Percentiles rank a stretch among this genome's conserved stretches.
Conservation (phyloP, 169 alveolate species). For the Plasmodium chabaudi region DNA sequence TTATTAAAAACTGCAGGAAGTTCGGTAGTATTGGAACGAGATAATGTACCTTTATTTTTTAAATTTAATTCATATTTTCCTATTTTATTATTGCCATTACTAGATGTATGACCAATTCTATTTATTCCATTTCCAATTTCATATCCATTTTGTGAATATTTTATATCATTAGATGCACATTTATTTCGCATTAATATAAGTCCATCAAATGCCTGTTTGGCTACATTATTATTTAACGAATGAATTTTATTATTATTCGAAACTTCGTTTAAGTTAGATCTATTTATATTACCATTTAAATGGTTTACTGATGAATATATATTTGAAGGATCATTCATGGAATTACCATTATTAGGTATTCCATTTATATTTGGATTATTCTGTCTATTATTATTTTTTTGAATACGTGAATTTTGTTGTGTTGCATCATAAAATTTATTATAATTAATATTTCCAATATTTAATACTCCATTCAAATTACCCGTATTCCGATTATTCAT, state of each 20-base stretch:
- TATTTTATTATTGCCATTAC: background rate
- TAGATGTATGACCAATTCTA: background rate
- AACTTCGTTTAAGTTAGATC: background rate
- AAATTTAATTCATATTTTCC: background rate
- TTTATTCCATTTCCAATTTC: background rate
- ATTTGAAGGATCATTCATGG: background rate
- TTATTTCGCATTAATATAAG: too few species aligned
- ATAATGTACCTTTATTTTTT: background rate
- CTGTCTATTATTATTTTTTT: background rate
- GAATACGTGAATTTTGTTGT: background rate
- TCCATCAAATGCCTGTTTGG: conserved; percentile 1
- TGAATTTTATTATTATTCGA: conserved; percentile 4
- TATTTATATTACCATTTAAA: background rate
- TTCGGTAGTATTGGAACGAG: background rate
- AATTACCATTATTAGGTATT: background rate
- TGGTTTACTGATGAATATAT: background rate
- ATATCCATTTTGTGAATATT: conserved; percentile 9
- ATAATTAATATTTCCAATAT: conserved; percentile 11
- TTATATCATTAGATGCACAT: conserved; percentile 5
- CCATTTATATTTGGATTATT: background rate
- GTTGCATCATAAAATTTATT: background rate
- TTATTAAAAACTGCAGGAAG: conserved; percentile 3
- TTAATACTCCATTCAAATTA: background rate
- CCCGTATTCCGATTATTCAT: background rate
- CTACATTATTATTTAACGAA: conserved; percentile 1